Percentiles rank a stretch among this genome's conserved stretches.
These are phyloP conservation scores for Trypanosoma mega DNA, from an alignment of 208 protist genomes.

Conservation along the genomic window DNA sequence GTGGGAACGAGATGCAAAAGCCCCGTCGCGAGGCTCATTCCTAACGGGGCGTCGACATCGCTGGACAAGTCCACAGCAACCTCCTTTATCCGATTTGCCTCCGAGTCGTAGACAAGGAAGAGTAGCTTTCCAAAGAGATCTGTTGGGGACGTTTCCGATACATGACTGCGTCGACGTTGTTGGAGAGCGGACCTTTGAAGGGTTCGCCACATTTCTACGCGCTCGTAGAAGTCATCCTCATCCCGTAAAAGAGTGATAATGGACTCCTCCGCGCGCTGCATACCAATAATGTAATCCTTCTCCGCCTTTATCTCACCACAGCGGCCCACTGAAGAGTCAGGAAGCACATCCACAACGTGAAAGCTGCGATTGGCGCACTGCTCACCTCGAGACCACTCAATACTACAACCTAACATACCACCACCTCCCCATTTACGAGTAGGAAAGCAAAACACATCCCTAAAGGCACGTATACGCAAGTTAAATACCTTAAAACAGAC, in stretches of 20 bases:
- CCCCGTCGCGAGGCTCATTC: conserved; percentile 66
- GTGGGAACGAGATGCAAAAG: conserved; percentile 66
- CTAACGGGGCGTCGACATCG: conserved; percentile 48
- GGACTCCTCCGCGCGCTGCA: conserved; percentile 65
- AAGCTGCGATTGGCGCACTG: conserved; percentile 34
- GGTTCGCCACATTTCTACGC: conserved; percentile 61
- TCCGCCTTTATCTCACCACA: conserved; percentile 45
- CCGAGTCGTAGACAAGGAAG: conserved; percentile 75
- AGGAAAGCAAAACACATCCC: conserved; percentile 52
- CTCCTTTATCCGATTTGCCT: conserved; percentile 66
- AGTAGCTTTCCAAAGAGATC: conserved; percentile 49
- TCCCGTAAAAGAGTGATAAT: conserved; percentile 61
- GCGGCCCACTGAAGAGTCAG: conserved; percentile 46
- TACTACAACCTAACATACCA: conserved; percentile 79
- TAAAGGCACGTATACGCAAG: conserved; percentile 41
- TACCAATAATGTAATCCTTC: conserved; percentile 85
- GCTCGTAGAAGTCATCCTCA: conserved; percentile 62
- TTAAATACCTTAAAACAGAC: conserved; percentile 77
- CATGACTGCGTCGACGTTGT: conserved; percentile 23
- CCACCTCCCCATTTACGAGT: conserved; percentile 40
- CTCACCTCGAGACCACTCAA: conserved; percentile 68
- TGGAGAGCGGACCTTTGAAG: conserved; percentile 41
- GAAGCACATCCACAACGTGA: conserved; percentile 70
- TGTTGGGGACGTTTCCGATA: not conserved
- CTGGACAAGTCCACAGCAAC: conserved; percentile 65